phyloP scores from a whole-genome alignment of 768 basidiomycete genomes.

The Hydnum rufescens region DNA sequence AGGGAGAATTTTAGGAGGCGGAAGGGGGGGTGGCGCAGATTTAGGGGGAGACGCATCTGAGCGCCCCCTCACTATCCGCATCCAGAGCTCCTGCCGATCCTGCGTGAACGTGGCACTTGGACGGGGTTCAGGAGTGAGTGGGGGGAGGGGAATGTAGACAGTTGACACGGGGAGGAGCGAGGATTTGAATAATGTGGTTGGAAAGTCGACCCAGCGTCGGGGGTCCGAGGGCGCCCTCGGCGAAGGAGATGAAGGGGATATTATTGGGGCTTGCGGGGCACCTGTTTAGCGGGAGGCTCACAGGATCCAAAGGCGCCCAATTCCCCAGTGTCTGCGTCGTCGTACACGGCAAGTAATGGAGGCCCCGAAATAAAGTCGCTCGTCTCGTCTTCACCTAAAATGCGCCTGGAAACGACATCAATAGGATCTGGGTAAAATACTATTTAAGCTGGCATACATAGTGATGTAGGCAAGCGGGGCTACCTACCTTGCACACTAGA shows the following conservation, averaged over 20 bases:
- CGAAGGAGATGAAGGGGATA: neutral
- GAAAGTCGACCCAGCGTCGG: slow-evolving; percentile 44
- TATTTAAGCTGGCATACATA: too few relatives aligned
- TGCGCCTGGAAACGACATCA: slow-evolving; percentile 27
- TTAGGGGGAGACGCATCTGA: too few relatives aligned
- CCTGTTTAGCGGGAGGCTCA: neutral
- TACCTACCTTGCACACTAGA: slow-evolving; percentile 15
- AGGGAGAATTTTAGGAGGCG: too few relatives aligned
- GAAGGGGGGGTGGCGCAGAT: too few relatives aligned
- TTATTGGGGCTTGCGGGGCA: slow-evolving; percentile 3
- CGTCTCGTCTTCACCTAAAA: slow-evolving; percentile 23
- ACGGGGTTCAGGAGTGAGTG: slow-evolving; percentile 10
- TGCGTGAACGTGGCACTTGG: neutral
- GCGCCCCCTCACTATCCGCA: too few relatives aligned
- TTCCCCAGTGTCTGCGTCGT: neutral
- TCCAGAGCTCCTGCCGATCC: neutral
- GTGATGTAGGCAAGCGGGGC: too few relatives aligned
- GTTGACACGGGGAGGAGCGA: slow-evolving; percentile 32
- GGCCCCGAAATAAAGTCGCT: slow-evolving; percentile 8
- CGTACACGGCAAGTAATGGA: slow-evolving; percentile 6
- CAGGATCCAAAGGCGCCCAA: slow-evolving; percentile 3
- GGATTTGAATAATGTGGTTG: slow-evolving; percentile 37
- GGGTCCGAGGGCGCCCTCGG: slow-evolving; percentile 4
- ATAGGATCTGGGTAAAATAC: slow-evolving; percentile 27
- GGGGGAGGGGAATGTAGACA: slow-evolving; percentile 23